Percentiles rank a stretch among this genome's conserved stretches.
Conservation (phyloP, 768 basidiomycete species). For the Phanerochaete sordida region DNA sequence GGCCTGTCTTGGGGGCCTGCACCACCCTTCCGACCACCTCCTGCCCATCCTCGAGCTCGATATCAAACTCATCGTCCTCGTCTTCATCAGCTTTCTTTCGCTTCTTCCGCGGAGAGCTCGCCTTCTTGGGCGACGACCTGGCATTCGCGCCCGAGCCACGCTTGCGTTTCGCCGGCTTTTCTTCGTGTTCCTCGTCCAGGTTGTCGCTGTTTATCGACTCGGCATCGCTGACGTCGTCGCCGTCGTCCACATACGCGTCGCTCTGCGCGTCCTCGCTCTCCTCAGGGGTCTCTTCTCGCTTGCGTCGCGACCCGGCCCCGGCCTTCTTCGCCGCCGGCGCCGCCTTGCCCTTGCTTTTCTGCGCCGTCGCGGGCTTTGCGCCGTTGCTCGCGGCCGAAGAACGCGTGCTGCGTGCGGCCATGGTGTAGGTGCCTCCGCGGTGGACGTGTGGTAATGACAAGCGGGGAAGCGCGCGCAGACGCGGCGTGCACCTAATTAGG, state of each 20-base stretch:
- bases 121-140: slow-evolving; percentile 17
- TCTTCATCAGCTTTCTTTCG: slow-evolving; percentile 29
- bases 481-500: background rate
- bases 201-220: slow-evolving; percentile 32
- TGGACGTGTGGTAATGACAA: background rate
- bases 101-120: slow-evolving; percentile 20
- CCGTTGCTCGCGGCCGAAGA: background rate
- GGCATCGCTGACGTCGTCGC: slow-evolving; percentile 16
- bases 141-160: slow-evolving; percentile 10
- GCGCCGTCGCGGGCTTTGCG: background rate
- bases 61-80: slow-evolving; percentile 37
- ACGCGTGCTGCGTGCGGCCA: background rate
- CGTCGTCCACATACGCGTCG: slow-evolving; percentile 12
- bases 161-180: slow-evolving; percentile 27
- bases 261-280: slow-evolving; percentile 1
- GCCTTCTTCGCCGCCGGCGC: background rate
- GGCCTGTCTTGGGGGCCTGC: slow-evolving; percentile 79
- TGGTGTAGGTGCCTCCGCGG: background rate
- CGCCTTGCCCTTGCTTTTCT: background rate
- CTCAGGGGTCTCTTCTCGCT: background rate
- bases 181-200: slow-evolving; percentile 28
- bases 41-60: slow-evolving; percentile 58
- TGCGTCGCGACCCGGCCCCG: background rate
- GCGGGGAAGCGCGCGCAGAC: background rate
- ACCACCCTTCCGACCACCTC: slow-evolving; percentile 74